These are phyloP conservation scores for Stephania yunnanensis DNA, from an alignment of 164 flowering plant species.

Conservation along the genomic window DNA sequence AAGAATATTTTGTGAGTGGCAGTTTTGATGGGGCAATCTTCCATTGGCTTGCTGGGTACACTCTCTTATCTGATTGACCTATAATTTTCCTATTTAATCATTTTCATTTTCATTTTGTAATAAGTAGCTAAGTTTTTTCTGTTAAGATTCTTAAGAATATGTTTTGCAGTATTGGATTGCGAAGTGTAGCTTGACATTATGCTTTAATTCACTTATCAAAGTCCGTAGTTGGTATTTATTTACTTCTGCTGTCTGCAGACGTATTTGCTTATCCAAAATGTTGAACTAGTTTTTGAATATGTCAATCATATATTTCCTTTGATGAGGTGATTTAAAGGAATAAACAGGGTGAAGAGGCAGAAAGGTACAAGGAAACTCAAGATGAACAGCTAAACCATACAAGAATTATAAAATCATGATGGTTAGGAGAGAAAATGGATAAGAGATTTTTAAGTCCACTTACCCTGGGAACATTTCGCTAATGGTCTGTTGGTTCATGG, in stretches of 20 bases:
- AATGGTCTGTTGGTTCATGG: too few relatives aligned
- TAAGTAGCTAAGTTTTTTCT: not conserved
- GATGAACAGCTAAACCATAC: not conserved
- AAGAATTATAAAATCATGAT: not conserved
- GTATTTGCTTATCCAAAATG: not conserved
- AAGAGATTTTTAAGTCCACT: too few relatives aligned
- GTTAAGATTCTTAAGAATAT: not conserved
- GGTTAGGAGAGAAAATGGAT: not conserved
- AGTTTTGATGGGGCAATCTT: constrained; percentile 95
- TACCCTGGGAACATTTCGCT: too few relatives aligned
- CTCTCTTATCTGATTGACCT: constrained; percentile 2
- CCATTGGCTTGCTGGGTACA: constrained; percentile 99
- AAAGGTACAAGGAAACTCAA: not conserved
- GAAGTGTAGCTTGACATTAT: not conserved
- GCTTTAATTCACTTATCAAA: not conserved
- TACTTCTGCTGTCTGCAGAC: not conserved
- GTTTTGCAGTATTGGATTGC: not conserved
- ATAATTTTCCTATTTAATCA: not conserved
- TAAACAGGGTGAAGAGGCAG: not conserved
- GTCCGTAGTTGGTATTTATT: not conserved
- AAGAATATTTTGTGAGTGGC: constrained; percentile 98
- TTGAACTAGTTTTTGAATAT: not conserved
- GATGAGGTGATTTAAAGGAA: not conserved
- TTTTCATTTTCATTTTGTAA: not conserved
- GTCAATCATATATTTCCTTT: not conserved